Base-by-base conservation (phyloP, 2,329 filamentous ascomycete genomes). In the Paracamarosporium sp. region DNA sequence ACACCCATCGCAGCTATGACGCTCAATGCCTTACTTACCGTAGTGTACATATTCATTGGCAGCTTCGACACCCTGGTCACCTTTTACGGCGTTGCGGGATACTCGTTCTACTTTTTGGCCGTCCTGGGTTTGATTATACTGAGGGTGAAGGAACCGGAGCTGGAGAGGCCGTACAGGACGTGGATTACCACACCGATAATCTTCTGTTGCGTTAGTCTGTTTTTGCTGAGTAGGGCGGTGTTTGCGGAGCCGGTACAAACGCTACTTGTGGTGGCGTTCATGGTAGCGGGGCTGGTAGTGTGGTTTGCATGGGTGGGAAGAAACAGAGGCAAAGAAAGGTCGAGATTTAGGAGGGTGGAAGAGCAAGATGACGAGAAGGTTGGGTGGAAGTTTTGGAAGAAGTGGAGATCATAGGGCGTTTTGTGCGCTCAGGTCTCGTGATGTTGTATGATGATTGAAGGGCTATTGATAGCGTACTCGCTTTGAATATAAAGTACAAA, bases 101-200 rank as follows among this genome's bases (percentile, higher is more conserved):
- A 99, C 76, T 92, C 92, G 0, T 99, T 99, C 74, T 99, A 99
- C 80, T 99, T 99, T 76, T 81, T 96, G 55, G 96, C 94, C 0
- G 95, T 99, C 0, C 85, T 99, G 0, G 95, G 95, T 0, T 83
- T 99, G 47, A 97, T 99, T 60, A 86, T 99, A 51, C 82, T 99
- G 55, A 85, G 95, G 28, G 92, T 98, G 28, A 86, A 86, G 61
- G 95, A 99, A 76, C 95, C 95, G 4, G 83, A 89, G 61, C 84
- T 99, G 44, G 93, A 97, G 75, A 82, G 95, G 25, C 94, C 95
- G 0, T 99, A 99, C 78, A 89, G 88, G 75, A 97, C 93, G 3
- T 99, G 94, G 95, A 97, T 99, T 71, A 90, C 90, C 0, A 99
- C 95, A 2, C 95, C 95, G 11, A 94, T 99, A 64, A 94, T 97